These are phyloP conservation scores for Torulaspora indica DNA, from an alignment of 805 yeast genomes.

Conservation along the genomic window DNA sequence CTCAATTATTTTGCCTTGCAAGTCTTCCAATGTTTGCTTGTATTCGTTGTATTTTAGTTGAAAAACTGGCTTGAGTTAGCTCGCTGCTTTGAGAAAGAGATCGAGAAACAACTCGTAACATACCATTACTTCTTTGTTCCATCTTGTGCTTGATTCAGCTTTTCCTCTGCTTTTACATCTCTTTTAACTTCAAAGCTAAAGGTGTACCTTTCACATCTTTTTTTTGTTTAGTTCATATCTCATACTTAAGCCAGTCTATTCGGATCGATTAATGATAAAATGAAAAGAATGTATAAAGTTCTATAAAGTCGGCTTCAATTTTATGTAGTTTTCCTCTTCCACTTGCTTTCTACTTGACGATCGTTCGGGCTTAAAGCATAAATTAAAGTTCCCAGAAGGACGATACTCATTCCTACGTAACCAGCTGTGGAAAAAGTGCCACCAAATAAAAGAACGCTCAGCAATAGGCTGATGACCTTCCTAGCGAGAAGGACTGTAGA, in stretches of 20 bases:
- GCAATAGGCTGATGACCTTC: constrained; percentile 53
- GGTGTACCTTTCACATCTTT: not conserved
- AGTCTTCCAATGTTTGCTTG: constrained; percentile 45
- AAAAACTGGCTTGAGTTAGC: constrained; percentile 31
- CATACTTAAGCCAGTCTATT: not conserved
- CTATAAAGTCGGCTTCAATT: not conserved
- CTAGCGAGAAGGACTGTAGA: constrained; percentile 57
- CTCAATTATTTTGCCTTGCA: constrained; percentile 45
- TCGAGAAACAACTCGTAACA: constrained; percentile 3
- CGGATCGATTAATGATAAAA: not conserved
- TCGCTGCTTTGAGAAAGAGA: not conserved
- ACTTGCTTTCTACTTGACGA: too few species aligned
- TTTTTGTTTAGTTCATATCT: constrained; percentile 4
- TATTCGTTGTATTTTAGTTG: constrained; percentile 50
- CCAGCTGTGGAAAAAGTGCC: constrained; percentile 40
- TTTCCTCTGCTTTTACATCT: too few species aligned
- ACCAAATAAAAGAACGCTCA: constrained; percentile 53
- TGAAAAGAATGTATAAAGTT: not conserved
- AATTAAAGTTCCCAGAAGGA: constrained; percentile 51
- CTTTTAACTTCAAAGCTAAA: too few species aligned
- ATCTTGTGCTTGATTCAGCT: constrained; percentile 1
- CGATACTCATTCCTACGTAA: constrained; percentile 46
- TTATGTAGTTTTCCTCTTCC: too few species aligned
- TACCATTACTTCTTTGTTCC: constrained; percentile 22
- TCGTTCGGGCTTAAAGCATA: constrained; percentile 33